These are phyloP conservation scores for Ophiostoma angusticollis DNA, from an alignment of 2,329 filamentous ascomycete genomes.

Conservation along the genomic window DNA sequence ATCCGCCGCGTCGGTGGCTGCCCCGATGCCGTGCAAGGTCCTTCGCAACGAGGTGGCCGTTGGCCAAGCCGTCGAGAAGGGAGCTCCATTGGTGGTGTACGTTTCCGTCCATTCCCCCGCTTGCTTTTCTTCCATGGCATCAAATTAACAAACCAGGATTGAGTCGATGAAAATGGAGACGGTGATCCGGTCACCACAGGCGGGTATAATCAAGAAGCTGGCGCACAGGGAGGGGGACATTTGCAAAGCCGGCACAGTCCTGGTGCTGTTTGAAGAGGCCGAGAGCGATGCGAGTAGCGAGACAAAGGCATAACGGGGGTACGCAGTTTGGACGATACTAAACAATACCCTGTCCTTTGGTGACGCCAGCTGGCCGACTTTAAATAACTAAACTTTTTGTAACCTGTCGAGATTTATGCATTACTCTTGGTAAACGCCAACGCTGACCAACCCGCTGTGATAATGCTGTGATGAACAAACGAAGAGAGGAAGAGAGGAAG, in stretches of 20 bases:
- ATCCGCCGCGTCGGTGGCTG: slow-evolving; percentile 71
- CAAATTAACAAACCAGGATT: slow-evolving; percentile 37
- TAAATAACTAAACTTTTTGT: too few relatives aligned
- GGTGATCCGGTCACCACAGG: slow-evolving; percentile 64
- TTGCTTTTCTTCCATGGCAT: slow-evolving; percentile 19
- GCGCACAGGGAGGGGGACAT: slow-evolving; percentile 67
- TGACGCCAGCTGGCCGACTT: too few relatives aligned
- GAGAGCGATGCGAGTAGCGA: background rate
- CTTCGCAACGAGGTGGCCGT: slow-evolving; percentile 76
- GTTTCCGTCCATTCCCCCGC: slow-evolving; percentile 18
- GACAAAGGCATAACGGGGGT: background rate
- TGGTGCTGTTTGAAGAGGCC: slow-evolving; percentile 54
- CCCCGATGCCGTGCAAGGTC: slow-evolving; percentile 97
- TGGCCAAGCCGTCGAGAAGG: slow-evolving; percentile 72
- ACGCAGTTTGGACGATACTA: too few relatives aligned
- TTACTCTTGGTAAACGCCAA: too few relatives aligned
- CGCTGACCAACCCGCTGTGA: too few relatives aligned
- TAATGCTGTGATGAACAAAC: too few relatives aligned
- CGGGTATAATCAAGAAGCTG: slow-evolving; percentile 57
- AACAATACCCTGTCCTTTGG: too few relatives aligned
- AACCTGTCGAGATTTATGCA: too few relatives aligned
- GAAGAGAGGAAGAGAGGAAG: too few relatives aligned
- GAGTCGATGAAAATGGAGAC: slow-evolving; percentile 90
- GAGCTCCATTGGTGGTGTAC: slow-evolving; percentile 73
- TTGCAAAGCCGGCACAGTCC: slow-evolving; percentile 62